phyloP scores from a whole-genome alignment of 257 asterid species.

The Gynochthodes officinalis region DNA sequence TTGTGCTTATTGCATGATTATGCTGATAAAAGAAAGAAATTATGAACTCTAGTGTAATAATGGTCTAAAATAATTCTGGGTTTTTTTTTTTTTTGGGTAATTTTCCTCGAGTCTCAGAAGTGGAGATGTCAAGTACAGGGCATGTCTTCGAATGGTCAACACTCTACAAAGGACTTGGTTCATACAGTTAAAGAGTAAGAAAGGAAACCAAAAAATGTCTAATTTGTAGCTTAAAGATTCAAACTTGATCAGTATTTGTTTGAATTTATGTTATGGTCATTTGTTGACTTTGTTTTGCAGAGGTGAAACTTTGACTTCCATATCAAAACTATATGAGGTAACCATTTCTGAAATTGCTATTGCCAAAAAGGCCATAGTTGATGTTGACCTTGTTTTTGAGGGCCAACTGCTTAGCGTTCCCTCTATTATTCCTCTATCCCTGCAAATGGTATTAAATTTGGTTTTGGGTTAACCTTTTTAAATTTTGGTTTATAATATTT shows the following conservation, averaged over 20 bases:
- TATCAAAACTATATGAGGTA: conserved; percentile 46
- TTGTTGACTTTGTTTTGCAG: conserved; percentile 26
- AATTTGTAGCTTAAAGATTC: neutral
- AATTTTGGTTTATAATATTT: too few relatives aligned
- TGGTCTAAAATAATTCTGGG: conserved; percentile 18
- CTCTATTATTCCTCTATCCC: neutral
- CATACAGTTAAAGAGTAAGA: conserved; percentile 59
- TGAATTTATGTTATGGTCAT: neutral
- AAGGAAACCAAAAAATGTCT: neutral
- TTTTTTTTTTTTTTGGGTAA: neutral
- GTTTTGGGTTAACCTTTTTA: neutral
- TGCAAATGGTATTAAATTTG: conserved; percentile 11
- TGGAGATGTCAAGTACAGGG: conserved; percentile 46
- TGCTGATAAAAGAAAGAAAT: neutral
- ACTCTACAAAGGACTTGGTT: conserved; percentile 32
- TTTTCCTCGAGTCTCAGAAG: too few relatives aligned
- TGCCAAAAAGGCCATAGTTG: conserved; percentile 40
- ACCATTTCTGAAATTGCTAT: conserved; percentile 45
- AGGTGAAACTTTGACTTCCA: conserved; percentile 44
- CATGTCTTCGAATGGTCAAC: conserved; percentile 38
- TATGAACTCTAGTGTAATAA: neutral
- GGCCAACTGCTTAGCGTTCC: conserved; percentile 29
- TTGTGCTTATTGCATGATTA: neutral
- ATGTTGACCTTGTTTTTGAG: conserved; percentile 30
- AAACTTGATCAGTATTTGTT: neutral